phyloP scores from a whole-genome alignment of 495 filamentous ascomycete species.

The Penicillium chermesinum region DNA sequence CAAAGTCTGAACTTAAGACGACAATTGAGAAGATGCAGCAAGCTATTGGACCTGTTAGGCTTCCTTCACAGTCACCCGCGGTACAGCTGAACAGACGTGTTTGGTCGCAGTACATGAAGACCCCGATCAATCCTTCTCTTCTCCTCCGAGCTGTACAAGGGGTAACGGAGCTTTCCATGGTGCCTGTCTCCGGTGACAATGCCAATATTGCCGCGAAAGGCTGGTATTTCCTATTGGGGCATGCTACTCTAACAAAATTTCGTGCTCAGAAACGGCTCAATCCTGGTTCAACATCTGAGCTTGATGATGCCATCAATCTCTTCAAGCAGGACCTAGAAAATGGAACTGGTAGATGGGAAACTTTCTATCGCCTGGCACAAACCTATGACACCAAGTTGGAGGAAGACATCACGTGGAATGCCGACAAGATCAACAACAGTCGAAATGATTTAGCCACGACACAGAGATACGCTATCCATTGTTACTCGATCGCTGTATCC shows the following conservation, averaged over 20 bases:
- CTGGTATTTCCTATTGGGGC: constrained; percentile 89
- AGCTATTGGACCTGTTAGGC: constrained; percentile 60
- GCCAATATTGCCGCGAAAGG: constrained; percentile 69
- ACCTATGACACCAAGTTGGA: constrained; percentile 88
- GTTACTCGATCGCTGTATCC: constrained; percentile 86
- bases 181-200: constrained; percentile 45
- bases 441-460: constrained; percentile 64
- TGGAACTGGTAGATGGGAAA: constrained; percentile 81
- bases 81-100: constrained; percentile 71
- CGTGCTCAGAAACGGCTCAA: constrained; percentile 75
- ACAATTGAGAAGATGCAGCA: constrained; percentile 88
- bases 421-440: constrained; percentile 91
- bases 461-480: constrained; percentile 84
- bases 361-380: constrained; percentile 92
- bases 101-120: constrained; percentile 68
- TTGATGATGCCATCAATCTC: constrained; percentile 76
- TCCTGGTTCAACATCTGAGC: constrained; percentile 74
- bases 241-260: constrained; percentile 83
- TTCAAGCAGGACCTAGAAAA: constrained; percentile 84
- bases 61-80: constrained; percentile 59
- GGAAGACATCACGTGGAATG: constrained; percentile 88
- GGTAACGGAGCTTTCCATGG: constrained; percentile 56
- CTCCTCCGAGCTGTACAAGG: constrained; percentile 75
- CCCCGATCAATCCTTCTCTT: constrained; percentile 75
- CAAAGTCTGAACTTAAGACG: constrained; percentile 80